phyloP scores from a whole-genome alignment of 768 basidiomycete genomes.

The Suillus occidentalis region DNA sequence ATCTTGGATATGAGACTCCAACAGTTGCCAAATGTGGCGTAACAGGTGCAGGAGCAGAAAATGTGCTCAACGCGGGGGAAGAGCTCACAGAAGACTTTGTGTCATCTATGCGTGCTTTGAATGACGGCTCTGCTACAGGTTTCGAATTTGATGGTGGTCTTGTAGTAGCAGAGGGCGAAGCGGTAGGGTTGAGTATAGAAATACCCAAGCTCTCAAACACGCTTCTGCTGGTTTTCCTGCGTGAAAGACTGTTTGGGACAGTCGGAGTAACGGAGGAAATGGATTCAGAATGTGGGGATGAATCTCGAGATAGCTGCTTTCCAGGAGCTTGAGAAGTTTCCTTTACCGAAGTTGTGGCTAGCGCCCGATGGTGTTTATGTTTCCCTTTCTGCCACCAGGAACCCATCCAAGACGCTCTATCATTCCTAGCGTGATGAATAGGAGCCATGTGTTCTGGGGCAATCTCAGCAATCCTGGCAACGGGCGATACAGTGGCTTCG shows the following conservation, averaged over 20 bases:
- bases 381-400: slow-evolving; percentile 67
- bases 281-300: slow-evolving; percentile 22
- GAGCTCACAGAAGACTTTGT: slow-evolving; percentile 15
- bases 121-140: neutral
- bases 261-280: slow-evolving; percentile 12
- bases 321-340: slow-evolving; percentile 16
- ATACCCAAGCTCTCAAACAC: slow-evolving; percentile 75
- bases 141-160: slow-evolving; percentile 22
- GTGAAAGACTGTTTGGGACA: slow-evolving; percentile 16
- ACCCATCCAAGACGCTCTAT: slow-evolving; percentile 63
- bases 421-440: slow-evolving; percentile 24
- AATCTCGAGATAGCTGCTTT: slow-evolving; percentile 22
- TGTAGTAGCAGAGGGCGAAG: slow-evolving; percentile 27
- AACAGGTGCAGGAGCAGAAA: slow-evolving; percentile 19
- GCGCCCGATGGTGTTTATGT: slow-evolving; percentile 26
- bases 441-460: slow-evolving; percentile 12
- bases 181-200: slow-evolving; percentile 57
- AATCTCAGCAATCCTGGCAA: slow-evolving; percentile 7
- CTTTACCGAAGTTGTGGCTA: slow-evolving; percentile 21
- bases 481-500: slow-evolving; percentile 1
- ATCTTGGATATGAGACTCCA: slow-evolving; percentile 18
- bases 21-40: slow-evolving; percentile 31
- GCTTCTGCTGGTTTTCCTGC: slow-evolving; percentile 54
- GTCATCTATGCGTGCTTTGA: slow-evolving; percentile 12
- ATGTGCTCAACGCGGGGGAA: slow-evolving; percentile 19